A percentile compares a stretch with the other conserved stretches of the same genome.
These are phyloP conservation scores for Fonsecaea pedrosoi DNA, from an alignment of 2,329 filamentous ascomycete species.

Conservation along the genomic window DNA sequence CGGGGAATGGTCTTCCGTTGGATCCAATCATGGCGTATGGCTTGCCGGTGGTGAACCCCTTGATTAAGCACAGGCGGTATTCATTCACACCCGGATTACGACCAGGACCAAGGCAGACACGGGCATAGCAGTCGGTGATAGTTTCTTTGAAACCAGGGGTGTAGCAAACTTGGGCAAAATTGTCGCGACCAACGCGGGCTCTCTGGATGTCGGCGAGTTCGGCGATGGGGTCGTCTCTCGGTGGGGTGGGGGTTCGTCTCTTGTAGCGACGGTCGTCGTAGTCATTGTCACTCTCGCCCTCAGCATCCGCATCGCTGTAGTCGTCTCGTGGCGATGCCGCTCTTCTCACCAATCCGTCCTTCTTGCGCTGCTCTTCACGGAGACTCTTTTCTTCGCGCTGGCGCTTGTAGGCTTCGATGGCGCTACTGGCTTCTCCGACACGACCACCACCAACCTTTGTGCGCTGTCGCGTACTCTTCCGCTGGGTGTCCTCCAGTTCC, in stretches of 20 bases:
- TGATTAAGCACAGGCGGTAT: conserved; percentile 89
- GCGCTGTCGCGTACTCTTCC: conserved; percentile 75
- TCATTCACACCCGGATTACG: conserved; percentile 73
- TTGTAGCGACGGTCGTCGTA: conserved; percentile 67
- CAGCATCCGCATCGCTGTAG: conserved; percentile 65
- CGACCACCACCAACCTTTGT: conserved; percentile 70
- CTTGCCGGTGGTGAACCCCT: conserved; percentile 81
- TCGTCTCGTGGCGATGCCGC: conserved; percentile 66
- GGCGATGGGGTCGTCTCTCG: conserved; percentile 72
- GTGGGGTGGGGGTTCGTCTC: conserved; percentile 56
- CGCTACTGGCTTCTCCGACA: conserved; percentile 71
- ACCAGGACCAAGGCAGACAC: conserved; percentile 82
- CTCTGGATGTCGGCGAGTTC: conserved; percentile 83
- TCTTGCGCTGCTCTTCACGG: conserved; percentile 55
- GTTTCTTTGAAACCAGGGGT: conserved; percentile 85
- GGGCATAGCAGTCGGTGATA: conserved; percentile 82
- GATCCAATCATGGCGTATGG: conserved; percentile 81
- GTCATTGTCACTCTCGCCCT: conserved; percentile 80
- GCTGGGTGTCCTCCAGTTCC: conserved; percentile 77
- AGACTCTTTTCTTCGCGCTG: conserved; percentile 65
- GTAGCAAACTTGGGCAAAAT: conserved; percentile 91
- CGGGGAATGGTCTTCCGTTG: conserved; percentile 78
- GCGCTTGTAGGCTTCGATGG: conserved; percentile 73
- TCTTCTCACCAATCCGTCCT: conserved; percentile 47
- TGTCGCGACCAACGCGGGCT: conserved; percentile 79